Evolutionary conservation across 2,329 filamentous ascomycete genomes (phyloP), one percentile per base, ranked within the genome.

Genomic region (Teratosphaeria nubilosa): DNA sequence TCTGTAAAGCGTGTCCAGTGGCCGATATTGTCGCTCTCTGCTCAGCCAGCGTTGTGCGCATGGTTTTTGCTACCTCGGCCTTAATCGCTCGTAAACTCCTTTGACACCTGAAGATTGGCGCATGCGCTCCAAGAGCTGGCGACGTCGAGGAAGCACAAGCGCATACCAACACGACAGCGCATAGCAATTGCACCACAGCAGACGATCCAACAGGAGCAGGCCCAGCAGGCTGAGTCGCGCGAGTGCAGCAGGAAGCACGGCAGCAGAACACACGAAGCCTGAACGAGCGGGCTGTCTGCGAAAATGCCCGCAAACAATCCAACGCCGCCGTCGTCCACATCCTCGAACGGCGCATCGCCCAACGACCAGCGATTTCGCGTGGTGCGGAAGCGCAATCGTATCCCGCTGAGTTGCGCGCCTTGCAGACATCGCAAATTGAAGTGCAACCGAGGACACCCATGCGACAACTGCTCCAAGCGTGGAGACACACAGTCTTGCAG

Each of bases 361-460:
- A 90, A 96, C 63, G 72, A 27, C 50, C 84, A 88, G 56, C 87
- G 92, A 64, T 95, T 89, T 69, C 84, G 90, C 66, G 86, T 96
- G 55, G 88, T 96, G 60, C 86, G 92, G 64, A 95, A 95, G 77
- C 84, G 92, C 72, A 96, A 97, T 70, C 82, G 92, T 60, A 86
- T 96, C 16, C 92, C 92, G 53, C 79, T 97, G 54, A 96, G 91
- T 68, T 97, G 92, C 73, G 89, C 86, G 64, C 90, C 91, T 32
- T 97, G 92, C 74, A 83, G 92, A 70, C 88, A 91, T 68, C 86
- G 91, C 77, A 97, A 97, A 89, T 82, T 94, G 74, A 96, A 96
- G 83, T 97, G 92, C 78, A 95, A 97, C 74, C 86, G 94, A 69
- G 85, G 83, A 62, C 84, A 91, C 64, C 92, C 92, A 58, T 97